Base-by-base conservation (phyloP, 352 stramenopile species). In the Phytophthora sp. region DNA sequence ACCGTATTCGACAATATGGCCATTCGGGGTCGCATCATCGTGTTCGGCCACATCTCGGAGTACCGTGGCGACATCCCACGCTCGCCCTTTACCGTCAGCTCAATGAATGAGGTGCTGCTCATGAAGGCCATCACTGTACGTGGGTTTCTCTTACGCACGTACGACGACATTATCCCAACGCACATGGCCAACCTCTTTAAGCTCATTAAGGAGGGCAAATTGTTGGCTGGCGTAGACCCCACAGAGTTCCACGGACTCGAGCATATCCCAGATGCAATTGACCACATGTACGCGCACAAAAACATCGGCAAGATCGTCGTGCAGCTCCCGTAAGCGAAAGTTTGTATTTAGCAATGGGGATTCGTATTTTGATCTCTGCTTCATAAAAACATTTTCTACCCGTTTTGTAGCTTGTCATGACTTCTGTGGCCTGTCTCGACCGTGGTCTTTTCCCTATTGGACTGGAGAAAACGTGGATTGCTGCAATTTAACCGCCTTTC, bases 241-340 rank as follows among this genome's bases (percentile, higher is more conserved):
- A 77, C 58, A 8, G 63, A 77, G 26, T 81, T 86, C 44, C 73
- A 79, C 5, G 60, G 69, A 23, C 82, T 93, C 7, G 71, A 87
- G 45, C 50, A 74, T 23, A 69, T 91, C 18, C 45, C 69, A 0
- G 71, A 84, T 13, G 85, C 73, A 41, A 76, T 91, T 31, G 75
- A 84, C 52, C 72, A 87, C 70, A 80, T 91, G 60, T 89, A 87
- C 51, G 72, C 63, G 18, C 76, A 84, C 71, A 85, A 88, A 39
- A 88, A 86, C 41, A 88, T 84, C 20, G 85, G 85, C 62, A 93
- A 93, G 68, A 86, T 93, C 62, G 78, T 88, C 20, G 75, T 91
- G 29, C 76, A 86, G 53, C 74, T 93, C 23, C 63, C 63, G 21
- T 71, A 61, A 68, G 52, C 12, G n/a, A n/a, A n/a, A n/a, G n/a